These are phyloP conservation scores for Epithele typhae DNA, from an alignment of 768 basidiomycete genomes.

Conservation along the genomic window DNA sequence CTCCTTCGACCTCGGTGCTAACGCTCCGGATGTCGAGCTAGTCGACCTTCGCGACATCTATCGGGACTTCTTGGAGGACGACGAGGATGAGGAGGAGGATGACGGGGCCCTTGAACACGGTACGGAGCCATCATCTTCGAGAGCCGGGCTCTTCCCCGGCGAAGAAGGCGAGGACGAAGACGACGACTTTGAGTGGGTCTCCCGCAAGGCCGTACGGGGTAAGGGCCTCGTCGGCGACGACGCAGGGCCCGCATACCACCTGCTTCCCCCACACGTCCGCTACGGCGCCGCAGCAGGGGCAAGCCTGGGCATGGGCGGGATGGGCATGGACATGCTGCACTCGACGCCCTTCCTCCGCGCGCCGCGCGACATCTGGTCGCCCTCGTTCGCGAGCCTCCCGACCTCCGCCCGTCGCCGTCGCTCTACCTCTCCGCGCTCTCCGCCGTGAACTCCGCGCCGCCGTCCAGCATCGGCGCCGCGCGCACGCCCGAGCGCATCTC, in stretches of 20 bases:
- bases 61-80: conserved; percentile 87
- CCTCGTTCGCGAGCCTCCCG: conserved; percentile 22
- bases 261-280: conserved; percentile 69
- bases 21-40: conserved; percentile 81
- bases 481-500: neutral
- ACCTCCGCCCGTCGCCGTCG: conserved; percentile 23
- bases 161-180: conserved; percentile 36
- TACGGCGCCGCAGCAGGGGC: conserved; percentile 34
- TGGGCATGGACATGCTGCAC: conserved; percentile 45
- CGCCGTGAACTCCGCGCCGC: conserved; percentile 8
- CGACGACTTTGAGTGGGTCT: conserved; percentile 84
- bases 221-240: conserved; percentile 40
- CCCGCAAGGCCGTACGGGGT: conserved; percentile 51
- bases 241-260: conserved; percentile 56
- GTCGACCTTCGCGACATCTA: conserved; percentile 92
- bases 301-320: conserved; percentile 42
- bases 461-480: neutral
- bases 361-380: conserved; percentile 38
- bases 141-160: conserved; percentile 61
- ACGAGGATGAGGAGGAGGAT: conserved; percentile 46
- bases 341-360: conserved; percentile 47
- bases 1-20: conserved; percentile 82
- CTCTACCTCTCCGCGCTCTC: conserved; percentile 24
- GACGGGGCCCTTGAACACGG: conserved; percentile 14
- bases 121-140: conserved; percentile 16